phyloP scores from a whole-genome alignment of 1,139 yeast species.

The Pichia sp. region DNA sequence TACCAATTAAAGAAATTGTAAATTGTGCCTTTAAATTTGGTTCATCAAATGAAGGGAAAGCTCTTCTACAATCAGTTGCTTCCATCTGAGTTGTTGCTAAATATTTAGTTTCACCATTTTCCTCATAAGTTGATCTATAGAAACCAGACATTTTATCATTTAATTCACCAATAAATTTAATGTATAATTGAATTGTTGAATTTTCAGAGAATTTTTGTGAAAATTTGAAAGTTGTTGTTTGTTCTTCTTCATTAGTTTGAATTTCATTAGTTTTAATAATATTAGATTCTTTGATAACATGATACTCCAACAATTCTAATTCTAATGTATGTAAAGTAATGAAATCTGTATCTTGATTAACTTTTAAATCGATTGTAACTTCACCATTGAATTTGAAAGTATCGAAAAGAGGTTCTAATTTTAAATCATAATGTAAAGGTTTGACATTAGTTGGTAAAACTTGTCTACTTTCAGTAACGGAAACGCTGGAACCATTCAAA shows the following conservation, averaged over 20 bases:
- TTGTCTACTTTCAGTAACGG: slow-evolving; percentile 23
- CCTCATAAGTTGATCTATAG: slow-evolving; percentile 69
- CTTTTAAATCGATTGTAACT: slow-evolving; percentile 36
- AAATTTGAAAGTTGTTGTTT: slow-evolving; percentile 58
- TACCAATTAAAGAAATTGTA: slow-evolving; percentile 57
- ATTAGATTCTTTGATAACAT: slow-evolving; percentile 14
- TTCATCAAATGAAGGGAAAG: slow-evolving; percentile 88
- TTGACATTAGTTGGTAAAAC: slow-evolving; percentile 37
- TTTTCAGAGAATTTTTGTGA: slow-evolving; percentile 35
- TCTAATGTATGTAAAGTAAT: slow-evolving; percentile 38
- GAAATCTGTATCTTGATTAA: slow-evolving; percentile 32
- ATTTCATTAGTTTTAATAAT: slow-evolving; percentile 16
- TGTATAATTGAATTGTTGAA: slow-evolving; percentile 28
- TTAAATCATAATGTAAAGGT: slow-evolving; percentile 42
- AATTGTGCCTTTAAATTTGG: slow-evolving; percentile 80
- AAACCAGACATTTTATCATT: slow-evolving; percentile 83
- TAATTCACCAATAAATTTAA: slow-evolving; percentile 42
- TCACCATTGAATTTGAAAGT: slow-evolving; percentile 35
- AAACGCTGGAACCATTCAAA: slow-evolving; percentile 18
- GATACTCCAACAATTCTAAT: slow-evolving; percentile 26
- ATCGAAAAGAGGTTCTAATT: slow-evolving; percentile 28
- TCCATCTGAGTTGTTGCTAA: slow-evolving; percentile 88
- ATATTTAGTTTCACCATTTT: slow-evolving; percentile 55
- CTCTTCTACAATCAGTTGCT: slow-evolving; percentile 85
- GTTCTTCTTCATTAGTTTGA: slow-evolving; percentile 35